A percentile compares a stretch with the other conserved stretches of the same genome.
Evolutionary conservation across 2,329 filamentous ascomycete species (phyloP).

Genomic region (Zymoseptoria ardabiliae): DNA sequence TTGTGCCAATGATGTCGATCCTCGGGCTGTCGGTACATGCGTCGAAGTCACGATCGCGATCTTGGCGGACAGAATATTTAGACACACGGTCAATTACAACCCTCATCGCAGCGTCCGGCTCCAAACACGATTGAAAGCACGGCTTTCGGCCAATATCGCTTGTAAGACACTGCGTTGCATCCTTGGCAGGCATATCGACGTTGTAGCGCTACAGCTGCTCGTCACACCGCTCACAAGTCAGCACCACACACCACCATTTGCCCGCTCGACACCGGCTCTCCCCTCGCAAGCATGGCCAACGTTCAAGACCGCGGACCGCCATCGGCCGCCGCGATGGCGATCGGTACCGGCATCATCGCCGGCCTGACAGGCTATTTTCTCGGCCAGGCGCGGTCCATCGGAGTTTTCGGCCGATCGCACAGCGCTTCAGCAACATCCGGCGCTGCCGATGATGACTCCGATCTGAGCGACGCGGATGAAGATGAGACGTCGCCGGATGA

Average conservation of each 20-base stretch:
- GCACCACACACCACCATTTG: background rate
- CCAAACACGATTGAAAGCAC: background rate
- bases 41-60: background rate
- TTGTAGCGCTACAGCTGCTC: background rate
- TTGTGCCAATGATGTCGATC: background rate
- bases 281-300: slow-evolving; percentile 17
- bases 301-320: slow-evolving; percentile 35
- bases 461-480: slow-evolving; percentile 21
- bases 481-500: slow-evolving; percentile 35
- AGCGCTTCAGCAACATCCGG: slow-evolving; percentile 24
- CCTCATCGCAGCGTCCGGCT: background rate
- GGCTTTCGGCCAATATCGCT: background rate
- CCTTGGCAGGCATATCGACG: background rate
- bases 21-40: background rate
- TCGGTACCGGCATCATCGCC: slow-evolving; percentile 67
- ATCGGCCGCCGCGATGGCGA: slow-evolving; percentile 53
- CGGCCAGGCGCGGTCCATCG: slow-evolving; percentile 59
- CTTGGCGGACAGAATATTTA: background rate
- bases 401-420: slow-evolving; percentile 57
- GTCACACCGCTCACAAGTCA: background rate
- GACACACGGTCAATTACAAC: background rate
- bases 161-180: background rate
- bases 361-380: slow-evolving; percentile 70
- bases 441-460: slow-evolving; percentile 32
- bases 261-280: background rate